phyloP scores from a whole-genome alignment of 2,329 filamentous ascomycete species.

The Nemania bipapillata region DNA sequence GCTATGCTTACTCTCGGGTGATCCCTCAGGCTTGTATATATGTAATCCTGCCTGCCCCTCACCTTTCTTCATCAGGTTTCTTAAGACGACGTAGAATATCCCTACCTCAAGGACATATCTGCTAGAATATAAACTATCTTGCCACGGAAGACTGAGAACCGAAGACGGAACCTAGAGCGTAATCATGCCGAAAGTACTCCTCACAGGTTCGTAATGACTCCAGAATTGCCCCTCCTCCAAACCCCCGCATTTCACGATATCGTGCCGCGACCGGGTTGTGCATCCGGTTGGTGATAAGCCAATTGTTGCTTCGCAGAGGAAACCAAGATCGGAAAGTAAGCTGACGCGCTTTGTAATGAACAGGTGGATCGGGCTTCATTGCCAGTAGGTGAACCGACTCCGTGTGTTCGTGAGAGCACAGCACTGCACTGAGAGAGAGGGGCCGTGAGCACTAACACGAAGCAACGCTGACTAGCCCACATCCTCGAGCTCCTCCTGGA shows the following conservation, averaged over 20 bases:
- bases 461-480: slow-evolving; percentile 57
- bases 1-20: slow-evolving; percentile 19
- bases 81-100: slow-evolving; percentile 5
- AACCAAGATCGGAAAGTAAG: slow-evolving; percentile 8
- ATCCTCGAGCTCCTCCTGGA: slow-evolving; percentile 65
- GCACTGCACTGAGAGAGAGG: not conserved
- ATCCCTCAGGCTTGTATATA: slow-evolving; percentile 5
- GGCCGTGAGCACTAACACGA: slow-evolving; percentile 19
- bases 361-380: slow-evolving; percentile 65
- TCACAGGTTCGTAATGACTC: slow-evolving; percentile 55
- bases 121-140: not conserved
- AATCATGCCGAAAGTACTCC: slow-evolving; percentile 60
- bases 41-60: slow-evolving; percentile 9
- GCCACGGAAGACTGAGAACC: not conserved
- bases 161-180: not conserved
- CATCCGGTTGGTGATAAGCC: not conserved
- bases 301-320: not conserved
- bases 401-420: not conserved
- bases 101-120: not conserved
- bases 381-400: slow-evolving; percentile 54
- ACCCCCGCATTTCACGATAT: slow-evolving; percentile 10
- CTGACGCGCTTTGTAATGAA: slow-evolving; percentile 17
- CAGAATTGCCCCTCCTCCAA: not conserved
- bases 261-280: not conserved
- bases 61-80: not conserved